Percentiles rank a stretch among this genome's conserved stretches.
Evolutionary conservation across 176 grass and related monocot genomes (phyloP).

Genomic region (Oryza glaberrima): DNA sequence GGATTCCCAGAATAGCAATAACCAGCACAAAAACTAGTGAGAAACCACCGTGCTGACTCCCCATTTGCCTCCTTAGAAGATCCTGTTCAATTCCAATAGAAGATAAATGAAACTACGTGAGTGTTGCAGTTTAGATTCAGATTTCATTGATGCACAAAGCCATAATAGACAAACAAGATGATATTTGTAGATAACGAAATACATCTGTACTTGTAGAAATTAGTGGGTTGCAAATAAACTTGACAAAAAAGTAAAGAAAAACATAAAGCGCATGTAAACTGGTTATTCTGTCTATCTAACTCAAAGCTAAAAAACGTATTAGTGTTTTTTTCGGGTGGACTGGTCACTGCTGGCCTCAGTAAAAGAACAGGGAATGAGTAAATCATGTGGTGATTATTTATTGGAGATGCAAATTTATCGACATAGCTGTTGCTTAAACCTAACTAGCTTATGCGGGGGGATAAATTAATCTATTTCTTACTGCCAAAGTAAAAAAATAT

Average conservation of each 20-base stretch:
- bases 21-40: constrained; percentile 61
- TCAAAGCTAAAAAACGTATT: neutral
- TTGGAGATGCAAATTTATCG: constrained; percentile 1
- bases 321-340: neutral
- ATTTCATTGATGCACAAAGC: constrained; percentile 14
- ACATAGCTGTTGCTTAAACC: neutral
- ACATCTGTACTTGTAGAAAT: neutral
- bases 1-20: constrained; percentile 73
- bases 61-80: constrained; percentile 65
- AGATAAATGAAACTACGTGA: constrained; percentile 20
- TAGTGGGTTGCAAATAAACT: constrained; percentile 7
- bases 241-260: neutral
- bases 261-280: constrained; percentile 3
- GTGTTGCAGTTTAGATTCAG: constrained; percentile 9
- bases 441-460: neutral
- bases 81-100: constrained; percentile 53
- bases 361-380: neutral
- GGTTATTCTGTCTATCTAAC: neutral
- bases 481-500: neutral
- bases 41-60: constrained; percentile 59
- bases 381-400: neutral
- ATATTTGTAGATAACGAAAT: constrained; percentile 18
- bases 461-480: neutral
- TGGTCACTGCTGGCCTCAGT: neutral
- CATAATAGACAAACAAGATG: neutral